Percentiles rank a stretch among this genome's conserved stretches.
Conservation (phyloP, 805 yeast genomes). For the Schizosaccharomyces pombe region DNA sequence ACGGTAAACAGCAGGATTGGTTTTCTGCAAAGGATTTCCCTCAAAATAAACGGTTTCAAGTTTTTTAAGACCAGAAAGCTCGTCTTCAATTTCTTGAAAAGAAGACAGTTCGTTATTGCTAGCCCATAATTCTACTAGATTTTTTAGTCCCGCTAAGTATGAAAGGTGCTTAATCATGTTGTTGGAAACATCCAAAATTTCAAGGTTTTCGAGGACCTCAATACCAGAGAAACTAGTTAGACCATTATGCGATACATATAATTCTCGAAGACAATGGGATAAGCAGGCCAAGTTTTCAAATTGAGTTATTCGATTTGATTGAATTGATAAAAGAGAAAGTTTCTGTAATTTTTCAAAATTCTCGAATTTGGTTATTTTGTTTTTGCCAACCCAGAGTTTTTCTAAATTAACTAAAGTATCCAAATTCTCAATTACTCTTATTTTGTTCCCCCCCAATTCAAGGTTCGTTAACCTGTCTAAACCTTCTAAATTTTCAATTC, state of each 20-base stretch:
- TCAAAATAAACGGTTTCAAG: slow-evolving; percentile 83
- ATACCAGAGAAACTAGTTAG: slow-evolving; percentile 53
- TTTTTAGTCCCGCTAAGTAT: slow-evolving; percentile 35
- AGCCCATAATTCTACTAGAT: slow-evolving; percentile 88
- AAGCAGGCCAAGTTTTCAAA: slow-evolving; percentile 62
- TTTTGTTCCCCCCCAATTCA: slow-evolving; percentile 78
- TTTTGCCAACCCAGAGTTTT: slow-evolving; percentile 84
- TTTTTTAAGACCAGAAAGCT: slow-evolving; percentile 35
- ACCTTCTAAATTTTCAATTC: slow-evolving; percentile 41
- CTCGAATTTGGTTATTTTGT: slow-evolving; percentile 40
- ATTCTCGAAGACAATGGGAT: slow-evolving; percentile 43
- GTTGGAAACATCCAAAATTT: slow-evolving; percentile 58
- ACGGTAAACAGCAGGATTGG: slow-evolving; percentile 60
- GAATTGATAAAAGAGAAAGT: slow-evolving; percentile 61
- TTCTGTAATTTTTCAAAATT: slow-evolving; percentile 36
- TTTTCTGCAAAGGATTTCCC: slow-evolving; percentile 64
- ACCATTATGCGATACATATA: slow-evolving; percentile 72
- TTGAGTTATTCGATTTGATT: slow-evolving; percentile 55
- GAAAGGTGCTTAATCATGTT: slow-evolving; percentile 41
- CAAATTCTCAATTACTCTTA: slow-evolving; percentile 33
- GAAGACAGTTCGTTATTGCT: slow-evolving; percentile 47
- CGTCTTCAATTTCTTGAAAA: slow-evolving; percentile 44
- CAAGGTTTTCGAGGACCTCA: slow-evolving; percentile 41
- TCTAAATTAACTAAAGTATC: slow-evolving; percentile 31
- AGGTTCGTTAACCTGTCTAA: slow-evolving; percentile 37